Evolutionary conservation across 345 rosid species (phyloP).

Genomic region (Corchorus capsularis): DNA sequence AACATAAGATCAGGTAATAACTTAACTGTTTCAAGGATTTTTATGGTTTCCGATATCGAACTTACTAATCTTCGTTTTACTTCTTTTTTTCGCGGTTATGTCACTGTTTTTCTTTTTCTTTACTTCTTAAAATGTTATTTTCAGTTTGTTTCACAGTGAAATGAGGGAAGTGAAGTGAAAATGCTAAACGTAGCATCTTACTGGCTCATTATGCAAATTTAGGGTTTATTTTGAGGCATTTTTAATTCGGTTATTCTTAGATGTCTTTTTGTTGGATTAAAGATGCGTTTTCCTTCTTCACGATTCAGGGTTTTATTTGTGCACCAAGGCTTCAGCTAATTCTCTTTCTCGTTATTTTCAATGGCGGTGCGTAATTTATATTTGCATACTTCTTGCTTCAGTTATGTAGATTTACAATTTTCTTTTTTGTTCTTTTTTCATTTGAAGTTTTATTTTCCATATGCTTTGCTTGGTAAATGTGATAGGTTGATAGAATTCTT

Average conservation of each 20-base stretch:
- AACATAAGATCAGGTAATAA: background rate
- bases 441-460: background rate
- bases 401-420: background rate
- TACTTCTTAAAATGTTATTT: background rate
- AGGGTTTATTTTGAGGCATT: background rate
- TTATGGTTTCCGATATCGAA: background rate
- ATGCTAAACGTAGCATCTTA: background rate
- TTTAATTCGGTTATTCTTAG: background rate
- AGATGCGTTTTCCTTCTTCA: background rate
- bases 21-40: background rate
- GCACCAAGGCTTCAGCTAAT: constrained; percentile 10
- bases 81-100: background rate
- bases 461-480: constrained; percentile 19
- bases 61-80: background rate
- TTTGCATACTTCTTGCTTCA: background rate
- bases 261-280: constrained; percentile 8
- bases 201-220: background rate
- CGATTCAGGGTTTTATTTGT: constrained; percentile 27
- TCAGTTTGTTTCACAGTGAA: constrained; percentile 6
- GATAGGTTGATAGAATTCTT: constrained; percentile 66
- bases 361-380: constrained; percentile 34
- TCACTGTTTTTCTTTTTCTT: background rate
- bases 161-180: background rate
- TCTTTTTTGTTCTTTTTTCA: background rate
- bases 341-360: background rate